These are phyloP conservation scores for Malassezia furfur DNA, from an alignment of 1,284 basidiomycete genomes.

Conservation along the genomic window DNA sequence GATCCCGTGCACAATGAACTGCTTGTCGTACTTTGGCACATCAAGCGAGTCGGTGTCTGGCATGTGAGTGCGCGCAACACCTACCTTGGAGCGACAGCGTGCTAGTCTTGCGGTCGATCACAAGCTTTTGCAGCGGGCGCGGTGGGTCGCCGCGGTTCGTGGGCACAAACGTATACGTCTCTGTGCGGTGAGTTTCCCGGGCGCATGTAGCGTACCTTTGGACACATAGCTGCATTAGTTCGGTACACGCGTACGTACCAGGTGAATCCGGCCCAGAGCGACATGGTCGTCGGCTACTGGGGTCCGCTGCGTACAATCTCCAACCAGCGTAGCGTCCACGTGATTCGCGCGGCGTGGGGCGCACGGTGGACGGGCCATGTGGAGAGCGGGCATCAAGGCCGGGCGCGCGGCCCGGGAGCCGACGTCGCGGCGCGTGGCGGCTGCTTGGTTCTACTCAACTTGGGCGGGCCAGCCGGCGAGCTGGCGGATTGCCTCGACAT, in stretches of 20 bases:
- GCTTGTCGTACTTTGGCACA: conserved; percentile 16
- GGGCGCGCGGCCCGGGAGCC: no score
- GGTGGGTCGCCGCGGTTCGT: background rate
- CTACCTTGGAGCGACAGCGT: conserved; percentile 5
- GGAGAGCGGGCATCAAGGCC: background rate
- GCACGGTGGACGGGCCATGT: background rate
- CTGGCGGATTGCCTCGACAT: conserved; percentile 24
- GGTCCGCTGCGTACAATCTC: background rate
- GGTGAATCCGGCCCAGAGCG: conserved; percentile 17
- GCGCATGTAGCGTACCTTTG: background rate
- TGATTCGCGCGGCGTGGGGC: background rate
- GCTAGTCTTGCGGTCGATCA: conserved; percentile 6
- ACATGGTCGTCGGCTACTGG: conserved; percentile 8
- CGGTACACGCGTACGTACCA: conserved; percentile 5
- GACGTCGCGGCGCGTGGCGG: no score
- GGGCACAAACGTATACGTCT: conserved; percentile 13
- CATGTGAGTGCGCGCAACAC: background rate
- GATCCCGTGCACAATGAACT: conserved; percentile 31
- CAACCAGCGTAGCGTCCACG: background rate
- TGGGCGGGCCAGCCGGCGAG: conserved; percentile 29
- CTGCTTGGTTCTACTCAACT: background rate
- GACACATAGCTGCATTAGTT: conserved; percentile 9
- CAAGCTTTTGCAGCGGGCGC: conserved; percentile 14
- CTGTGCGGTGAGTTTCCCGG: background rate
- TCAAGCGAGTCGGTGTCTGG: background rate